Conservation (phyloP, 352 stramenopile genomes). For the Globisporangium mamillatum region DNA sequence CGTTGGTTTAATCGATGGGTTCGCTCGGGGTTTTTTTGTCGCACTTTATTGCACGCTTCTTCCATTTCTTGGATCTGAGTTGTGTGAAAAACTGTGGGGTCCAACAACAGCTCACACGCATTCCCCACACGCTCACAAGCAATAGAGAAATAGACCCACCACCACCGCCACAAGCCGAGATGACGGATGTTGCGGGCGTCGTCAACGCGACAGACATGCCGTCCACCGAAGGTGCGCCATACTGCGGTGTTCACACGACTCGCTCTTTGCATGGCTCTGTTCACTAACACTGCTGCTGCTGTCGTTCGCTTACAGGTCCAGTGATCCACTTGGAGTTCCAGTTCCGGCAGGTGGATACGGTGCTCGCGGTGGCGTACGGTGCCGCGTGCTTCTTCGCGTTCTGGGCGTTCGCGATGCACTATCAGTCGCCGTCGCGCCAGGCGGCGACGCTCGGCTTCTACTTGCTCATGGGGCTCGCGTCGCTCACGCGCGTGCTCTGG, state of each 20-base stretch:
- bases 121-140: neutral
- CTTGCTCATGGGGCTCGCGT: conserved; percentile 63
- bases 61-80: conserved; percentile 1
- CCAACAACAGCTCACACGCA: neutral
- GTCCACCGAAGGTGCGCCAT: conserved; percentile 15
- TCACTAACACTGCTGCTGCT: neutral
- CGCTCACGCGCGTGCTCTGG: conserved; percentile 66
- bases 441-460: conserved; percentile 81
- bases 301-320: conserved; percentile 25
- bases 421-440: conserved; percentile 50
- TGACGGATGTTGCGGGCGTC: neutral
- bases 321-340: conserved; percentile 75
- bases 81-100: neutral
- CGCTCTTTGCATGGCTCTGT: neutral
- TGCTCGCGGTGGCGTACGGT: conserved; percentile 71
- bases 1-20: neutral
- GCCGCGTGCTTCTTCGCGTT: conserved; percentile 78
- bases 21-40: neutral
- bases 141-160: neutral
- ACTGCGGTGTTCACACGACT: neutral
- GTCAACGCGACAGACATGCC: conserved; percentile 3
- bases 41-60: neutral
- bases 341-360: conserved; percentile 79
- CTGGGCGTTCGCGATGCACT: conserved; percentile 75
- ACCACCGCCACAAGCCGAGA: neutral